phyloP scores from a whole-genome alignment of 805 yeast species.

The Starmera amethionina region DNA sequence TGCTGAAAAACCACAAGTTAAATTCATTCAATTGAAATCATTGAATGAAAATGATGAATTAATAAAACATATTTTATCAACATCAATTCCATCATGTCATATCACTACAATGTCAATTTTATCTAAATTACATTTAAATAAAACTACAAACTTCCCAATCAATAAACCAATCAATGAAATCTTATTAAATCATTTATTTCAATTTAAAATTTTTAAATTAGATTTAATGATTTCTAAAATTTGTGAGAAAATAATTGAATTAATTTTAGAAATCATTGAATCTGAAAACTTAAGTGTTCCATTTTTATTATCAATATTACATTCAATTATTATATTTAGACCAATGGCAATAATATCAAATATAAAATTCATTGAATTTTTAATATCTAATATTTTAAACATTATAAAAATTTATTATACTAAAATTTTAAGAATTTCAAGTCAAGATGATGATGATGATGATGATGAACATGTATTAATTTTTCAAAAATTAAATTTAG shows the following conservation, averaged over 20 bases:
- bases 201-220: constrained; percentile 32
- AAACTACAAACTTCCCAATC: constrained; percentile 14
- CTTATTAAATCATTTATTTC: constrained; percentile 30
- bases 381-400: constrained; percentile 11
- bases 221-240: constrained; percentile 40
- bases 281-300: constrained; percentile 28
- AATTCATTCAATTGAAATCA: not conserved
- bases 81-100: constrained; percentile 26
- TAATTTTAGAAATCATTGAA: constrained; percentile 16
- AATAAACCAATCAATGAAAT: constrained; percentile 23
- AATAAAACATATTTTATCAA: constrained; percentile 24
- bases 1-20: constrained; percentile 1
- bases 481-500: constrained; percentile 10
- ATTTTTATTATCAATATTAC: constrained; percentile 47
- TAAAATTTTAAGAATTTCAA: constrained; percentile 14
- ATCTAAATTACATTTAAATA: constrained; percentile 21
- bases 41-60: constrained; percentile 27
- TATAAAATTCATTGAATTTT: constrained; percentile 21
- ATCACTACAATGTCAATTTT: constrained; percentile 24
- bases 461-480: constrained; percentile 8
- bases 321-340: constrained; percentile 45
- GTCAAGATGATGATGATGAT: constrained; percentile 10
- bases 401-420: constrained; percentile 10
- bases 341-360: constrained; percentile 45
- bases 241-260: constrained; percentile 22